Conservation (phyloP, 2,329 filamentous ascomycete genomes). For the Talaromyces sp. region DNA sequence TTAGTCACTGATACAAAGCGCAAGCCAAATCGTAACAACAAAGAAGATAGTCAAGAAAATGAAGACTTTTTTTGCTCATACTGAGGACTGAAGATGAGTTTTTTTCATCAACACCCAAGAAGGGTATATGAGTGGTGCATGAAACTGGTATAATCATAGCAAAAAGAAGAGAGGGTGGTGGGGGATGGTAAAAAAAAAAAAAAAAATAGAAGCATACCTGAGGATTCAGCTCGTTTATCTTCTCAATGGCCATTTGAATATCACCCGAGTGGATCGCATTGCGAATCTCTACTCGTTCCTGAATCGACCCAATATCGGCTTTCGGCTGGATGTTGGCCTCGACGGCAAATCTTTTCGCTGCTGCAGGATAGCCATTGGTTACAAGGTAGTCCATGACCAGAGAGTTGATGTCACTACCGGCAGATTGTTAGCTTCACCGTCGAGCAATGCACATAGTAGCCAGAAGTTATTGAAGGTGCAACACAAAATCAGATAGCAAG, state of each 20-base stretch:
- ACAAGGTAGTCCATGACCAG: conserved; percentile 96
- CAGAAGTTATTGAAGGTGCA: conserved; percentile 1
- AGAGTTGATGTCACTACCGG: conserved; percentile 79
- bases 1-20: background rate
- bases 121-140: conserved; percentile 99
- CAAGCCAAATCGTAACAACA: conserved; percentile 2
- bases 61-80: conserved; percentile 57
- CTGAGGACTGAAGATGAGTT: conserved; percentile 73
- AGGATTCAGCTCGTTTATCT: conserved; percentile 82
- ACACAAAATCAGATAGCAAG: conserved; percentile 62
- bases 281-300: conserved; percentile 73
- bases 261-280: conserved; percentile 79
- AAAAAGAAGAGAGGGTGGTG: conserved; percentile 29
- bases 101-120: conserved; percentile 83
- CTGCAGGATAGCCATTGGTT: conserved; percentile 87
- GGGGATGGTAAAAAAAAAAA: conserved; percentile 17
- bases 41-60: conserved; percentile 7
- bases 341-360: conserved; percentile 85
- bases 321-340: conserved; percentile 82
- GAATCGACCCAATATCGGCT: conserved; percentile 66
- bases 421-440: conserved; percentile 23
- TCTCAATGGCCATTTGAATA: conserved; percentile 77
- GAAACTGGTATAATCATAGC: conserved; percentile 96
- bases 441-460: background rate
- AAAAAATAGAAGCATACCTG: conserved; percentile 59